Evolutionary conservation across 2,329 filamentous ascomycete species (phyloP).

Genomic region (Cladobotryum mycophilum): DNA sequence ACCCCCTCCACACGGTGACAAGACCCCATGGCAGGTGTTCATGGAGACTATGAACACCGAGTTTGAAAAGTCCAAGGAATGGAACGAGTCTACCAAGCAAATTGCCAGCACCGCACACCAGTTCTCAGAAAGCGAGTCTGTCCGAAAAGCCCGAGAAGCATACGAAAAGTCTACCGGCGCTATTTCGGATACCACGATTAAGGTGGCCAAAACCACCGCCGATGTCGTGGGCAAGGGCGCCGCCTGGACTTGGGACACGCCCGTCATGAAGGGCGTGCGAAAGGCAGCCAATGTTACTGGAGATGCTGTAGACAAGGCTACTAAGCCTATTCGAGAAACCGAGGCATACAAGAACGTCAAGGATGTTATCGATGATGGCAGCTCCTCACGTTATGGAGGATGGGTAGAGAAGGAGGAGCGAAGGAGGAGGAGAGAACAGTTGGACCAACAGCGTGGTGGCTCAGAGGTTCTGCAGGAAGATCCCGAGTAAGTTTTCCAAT

Average conservation of each 20-base stretch:
- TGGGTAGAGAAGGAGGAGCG: slow-evolving; percentile 97
- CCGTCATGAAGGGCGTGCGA: slow-evolving; percentile 84
- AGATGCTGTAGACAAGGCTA: slow-evolving; percentile 86
- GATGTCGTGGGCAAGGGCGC: slow-evolving; percentile 84
- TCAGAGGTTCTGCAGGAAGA: slow-evolving; percentile 69
- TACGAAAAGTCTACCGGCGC: slow-evolving; percentile 83
- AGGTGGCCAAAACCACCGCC: slow-evolving; percentile 78
- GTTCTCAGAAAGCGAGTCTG: slow-evolving; percentile 86
- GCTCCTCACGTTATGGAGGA: slow-evolving; percentile 90
- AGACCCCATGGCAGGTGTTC: slow-evolving; percentile 98
- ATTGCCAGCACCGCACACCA: slow-evolving; percentile 83
- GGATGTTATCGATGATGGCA: slow-evolving; percentile 93
- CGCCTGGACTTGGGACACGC: slow-evolving; percentile 94
- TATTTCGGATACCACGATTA: slow-evolving; percentile 70
- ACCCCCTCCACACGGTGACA: slow-evolving; percentile 94
- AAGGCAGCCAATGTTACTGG: slow-evolving; percentile 82
- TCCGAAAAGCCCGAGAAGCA: slow-evolving; percentile 76
- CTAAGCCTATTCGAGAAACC: slow-evolving; percentile 85
- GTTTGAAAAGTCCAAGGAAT: slow-evolving; percentile 96
- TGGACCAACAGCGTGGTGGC: slow-evolving; percentile 55
- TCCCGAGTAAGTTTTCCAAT: slow-evolving; percentile 62
- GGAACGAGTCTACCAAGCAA: slow-evolving; percentile 98
- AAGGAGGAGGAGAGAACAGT: slow-evolving; percentile 66
- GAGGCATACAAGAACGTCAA: slow-evolving; percentile 94
- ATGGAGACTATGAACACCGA: slow-evolving; percentile 91